Evolutionary conservation across 768 basidiomycete genomes (phyloP), one percentile per base, ranked within the genome.

Genomic region (Lactifluus hygrophoroides): DNA sequence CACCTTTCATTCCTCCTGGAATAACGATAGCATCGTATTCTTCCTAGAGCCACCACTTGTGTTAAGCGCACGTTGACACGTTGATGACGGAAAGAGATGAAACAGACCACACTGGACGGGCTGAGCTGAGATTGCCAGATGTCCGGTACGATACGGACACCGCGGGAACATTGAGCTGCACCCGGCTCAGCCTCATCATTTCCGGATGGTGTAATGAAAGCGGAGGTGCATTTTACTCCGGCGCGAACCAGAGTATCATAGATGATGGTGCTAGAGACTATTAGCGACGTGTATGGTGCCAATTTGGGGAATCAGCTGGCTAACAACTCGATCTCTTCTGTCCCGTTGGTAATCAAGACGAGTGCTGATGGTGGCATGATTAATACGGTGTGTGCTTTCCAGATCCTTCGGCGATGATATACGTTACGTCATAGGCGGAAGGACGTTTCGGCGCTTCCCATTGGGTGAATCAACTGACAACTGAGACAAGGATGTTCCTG

Each of bases 311-410:
- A 7, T n/a, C 17, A 40, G 21, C 37, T 14, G 2, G 57, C 83
- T 64, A 66, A 88, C 89, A 90, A 91, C 71, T 90, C 89, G 84
- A 90, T 90, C 72, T 92, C 90, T 68, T 92, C 90, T 1, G 90
- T 90, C 13, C 90, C 90, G 67, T 90, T 79, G 17, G 89, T 85
- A 27, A 92, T 79, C 23, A 92, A 74, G 47, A 92, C 76, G 21
- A 90, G 73, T 6, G 86, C 90, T 37, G 82, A 80, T 10, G 78
- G 73, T 10, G 78, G 73, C 68, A 69, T 70, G 35, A 21, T 58
- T 32, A 10, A 32, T 32, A 10, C n/a, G n/a, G n/a, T n/a, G n/a
- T n/a, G n/a, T n/a, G n/a, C n/a, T n/a, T n/a, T n/a, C n/a, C n/a
- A n/a, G n/a, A n/a, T n/a, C n/a, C n/a, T n/a, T n/a, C 1, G 19